A percentile compares a stretch with the other conserved stretches of the same genome.
Evolutionary conservation across 306 rosid genomes (phyloP).

Genomic region (Albizia julibrissin): DNA sequence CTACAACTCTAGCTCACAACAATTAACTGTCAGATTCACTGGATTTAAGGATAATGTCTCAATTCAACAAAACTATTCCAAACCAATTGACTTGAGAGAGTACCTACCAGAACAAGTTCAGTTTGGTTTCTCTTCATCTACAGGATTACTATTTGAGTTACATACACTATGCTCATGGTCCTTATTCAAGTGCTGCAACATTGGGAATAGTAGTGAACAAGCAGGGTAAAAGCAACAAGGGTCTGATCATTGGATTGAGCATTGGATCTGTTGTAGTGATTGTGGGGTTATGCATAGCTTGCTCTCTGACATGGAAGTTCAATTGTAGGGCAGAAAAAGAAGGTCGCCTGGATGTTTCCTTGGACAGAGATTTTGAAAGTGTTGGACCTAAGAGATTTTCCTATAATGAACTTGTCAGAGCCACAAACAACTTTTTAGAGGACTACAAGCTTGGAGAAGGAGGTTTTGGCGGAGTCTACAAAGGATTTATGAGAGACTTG

Average conservation of each 20-base stretch:
- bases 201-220: background rate
- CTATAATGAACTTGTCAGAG: slow-evolving; percentile 1
- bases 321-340: background rate
- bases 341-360: background rate
- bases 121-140: slow-evolving; percentile 29
- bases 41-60: slow-evolving; percentile 5
- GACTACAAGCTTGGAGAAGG: slow-evolving; percentile 28
- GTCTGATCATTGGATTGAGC: background rate
- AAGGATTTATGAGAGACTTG: too few species aligned
- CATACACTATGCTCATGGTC: slow-evolving; percentile 32
- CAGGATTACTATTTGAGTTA: background rate
- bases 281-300: background rate
- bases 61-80: background rate
- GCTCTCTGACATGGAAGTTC: background rate
- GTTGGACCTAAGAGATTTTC: slow-evolving; percentile 6
- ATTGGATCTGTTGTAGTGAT: background rate
- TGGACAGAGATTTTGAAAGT: slow-evolving; percentile 32
- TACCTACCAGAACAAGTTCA: slow-evolving; percentile 21
- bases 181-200: background rate
- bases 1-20: slow-evolving; percentile 5
- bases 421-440: slow-evolving; percentile 24
- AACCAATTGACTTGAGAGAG: background rate
- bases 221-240: background rate
- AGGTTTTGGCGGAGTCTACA: background rate
- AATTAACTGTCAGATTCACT: background rate